These are phyloP conservation scores for Blastobotrys mokoenaii DNA, from an alignment of 805 yeast genomes.

Conservation along the genomic window DNA sequence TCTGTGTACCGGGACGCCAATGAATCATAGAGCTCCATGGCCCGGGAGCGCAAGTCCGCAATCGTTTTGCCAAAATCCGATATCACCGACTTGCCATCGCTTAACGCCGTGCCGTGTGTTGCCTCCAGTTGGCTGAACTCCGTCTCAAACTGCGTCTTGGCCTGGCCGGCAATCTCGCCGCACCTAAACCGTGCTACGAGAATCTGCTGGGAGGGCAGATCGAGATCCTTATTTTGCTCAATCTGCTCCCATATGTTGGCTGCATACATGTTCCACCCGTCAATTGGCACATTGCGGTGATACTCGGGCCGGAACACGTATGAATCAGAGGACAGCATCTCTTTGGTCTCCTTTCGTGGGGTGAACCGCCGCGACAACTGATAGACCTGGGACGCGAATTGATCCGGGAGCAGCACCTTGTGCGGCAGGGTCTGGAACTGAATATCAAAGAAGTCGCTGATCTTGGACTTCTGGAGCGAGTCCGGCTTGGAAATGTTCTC, in stretches of 20 bases:
- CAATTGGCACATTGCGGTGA: slow-evolving; percentile 83
- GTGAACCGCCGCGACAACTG: slow-evolving; percentile 56
- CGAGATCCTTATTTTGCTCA: slow-evolving; percentile 85
- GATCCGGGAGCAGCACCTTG: slow-evolving; percentile 69
- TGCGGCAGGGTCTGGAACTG: slow-evolving; percentile 78
- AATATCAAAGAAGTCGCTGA: slow-evolving; percentile 77
- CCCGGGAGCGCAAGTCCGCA: slow-evolving; percentile 35
- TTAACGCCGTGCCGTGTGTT: slow-evolving; percentile 20
- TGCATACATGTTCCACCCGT: slow-evolving; percentile 93
- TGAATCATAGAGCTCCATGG: slow-evolving; percentile 50
- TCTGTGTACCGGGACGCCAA: slow-evolving; percentile 69
- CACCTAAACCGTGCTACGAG: slow-evolving; percentile 91
- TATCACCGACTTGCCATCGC: slow-evolving; percentile 14
- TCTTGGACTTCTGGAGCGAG: slow-evolving; percentile 43
- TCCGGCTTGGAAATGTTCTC: slow-evolving; percentile 62
- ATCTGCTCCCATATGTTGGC: slow-evolving; percentile 91
- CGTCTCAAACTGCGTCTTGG: slow-evolving; percentile 38
- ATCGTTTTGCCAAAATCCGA: slow-evolving; percentile 36
- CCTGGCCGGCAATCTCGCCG: slow-evolving; percentile 67
- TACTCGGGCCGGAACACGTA: slow-evolving; percentile 58
- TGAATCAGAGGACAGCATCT: slow-evolving; percentile 10
- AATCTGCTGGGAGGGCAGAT: slow-evolving; percentile 93
- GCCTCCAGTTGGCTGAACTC: slow-evolving; percentile 29
- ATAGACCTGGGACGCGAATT: slow-evolving; percentile 54
- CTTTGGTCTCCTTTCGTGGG: slow-evolving; percentile 32